Percentiles rank a stretch among this genome's conserved stretches.
Conservation (phyloP, 2,329 filamentous ascomycete species). For the Botryotinia calthae region DNA sequence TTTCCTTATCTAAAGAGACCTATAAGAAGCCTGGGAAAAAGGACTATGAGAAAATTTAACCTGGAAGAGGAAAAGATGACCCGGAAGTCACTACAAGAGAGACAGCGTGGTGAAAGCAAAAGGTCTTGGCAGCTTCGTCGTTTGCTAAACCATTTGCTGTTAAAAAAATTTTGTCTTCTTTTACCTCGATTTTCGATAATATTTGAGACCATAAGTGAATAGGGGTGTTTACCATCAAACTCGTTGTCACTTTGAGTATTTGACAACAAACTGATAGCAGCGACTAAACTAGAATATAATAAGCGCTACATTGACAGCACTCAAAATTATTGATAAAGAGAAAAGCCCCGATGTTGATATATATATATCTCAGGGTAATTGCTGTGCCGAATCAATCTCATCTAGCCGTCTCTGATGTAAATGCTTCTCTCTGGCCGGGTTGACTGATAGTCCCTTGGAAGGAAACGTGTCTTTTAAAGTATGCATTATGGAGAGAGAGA, state of each 20-base stretch:
- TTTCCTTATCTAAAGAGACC: neutral
- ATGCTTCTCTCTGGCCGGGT: neutral
- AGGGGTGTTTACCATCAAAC: neutral
- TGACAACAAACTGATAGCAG: neutral
- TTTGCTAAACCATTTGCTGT: neutral
- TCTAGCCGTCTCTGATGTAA: neutral
- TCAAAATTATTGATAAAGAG: neutral
- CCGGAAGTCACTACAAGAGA: too few relatives aligned
- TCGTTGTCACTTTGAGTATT: neutral
- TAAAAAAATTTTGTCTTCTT: fast-evolving
- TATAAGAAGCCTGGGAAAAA: neutral
- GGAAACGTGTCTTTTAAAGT: neutral
- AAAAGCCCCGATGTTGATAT: too few relatives aligned
- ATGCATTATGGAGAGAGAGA: too few relatives aligned
- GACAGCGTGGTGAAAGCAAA: neutral
- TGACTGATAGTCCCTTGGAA: neutral
- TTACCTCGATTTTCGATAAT: neutral
- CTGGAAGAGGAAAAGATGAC: neutral
- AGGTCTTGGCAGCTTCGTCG: neutral
- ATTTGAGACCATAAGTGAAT: neutral
- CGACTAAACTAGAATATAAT: fast-evolving
- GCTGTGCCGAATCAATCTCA: neutral
- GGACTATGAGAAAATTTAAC: too few relatives aligned
- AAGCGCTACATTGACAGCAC: neutral
- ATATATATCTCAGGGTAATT: too few relatives aligned